Conservation (phyloP, 768 basidiomycete genomes). For the Trametes villosa region DNA sequence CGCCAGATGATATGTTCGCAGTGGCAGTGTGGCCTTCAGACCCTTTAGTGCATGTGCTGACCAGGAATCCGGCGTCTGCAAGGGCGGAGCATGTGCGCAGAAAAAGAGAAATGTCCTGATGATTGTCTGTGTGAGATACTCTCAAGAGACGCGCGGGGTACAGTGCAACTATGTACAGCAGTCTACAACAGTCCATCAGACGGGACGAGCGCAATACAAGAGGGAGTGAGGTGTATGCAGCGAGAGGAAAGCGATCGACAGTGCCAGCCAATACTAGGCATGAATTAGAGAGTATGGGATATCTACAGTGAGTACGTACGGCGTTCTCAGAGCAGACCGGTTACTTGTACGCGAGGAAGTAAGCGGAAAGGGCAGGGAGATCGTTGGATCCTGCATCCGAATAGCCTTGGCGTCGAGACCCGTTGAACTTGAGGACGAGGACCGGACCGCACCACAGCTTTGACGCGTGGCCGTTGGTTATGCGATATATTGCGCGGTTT, state of each 20-base stretch:
- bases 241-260: conserved; percentile 3
- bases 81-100: not conserved
- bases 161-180: conserved; percentile 1
- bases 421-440: conserved; percentile 84
- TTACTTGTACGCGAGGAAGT: conserved; percentile 82
- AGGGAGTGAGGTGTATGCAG: not conserved
- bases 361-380: conserved; percentile 83
- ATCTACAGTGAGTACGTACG: conserved; percentile 15
- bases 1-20: not conserved
- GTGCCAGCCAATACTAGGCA: not conserved
- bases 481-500: conserved; percentile 81
- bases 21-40: conserved; percentile 17
- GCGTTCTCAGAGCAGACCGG: conserved; percentile 13
- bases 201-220: not conserved
- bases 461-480: conserved; percentile 80
- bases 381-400: conserved; percentile 85
- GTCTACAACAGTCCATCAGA: conserved; percentile 20
- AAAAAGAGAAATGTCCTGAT: not conserved
- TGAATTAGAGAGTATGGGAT: conserved; percentile 8
- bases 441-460: conserved; percentile 84
- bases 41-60: not conserved
- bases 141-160: conserved; percentile 1
- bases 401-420: conserved; percentile 84
- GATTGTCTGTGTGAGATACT: too few relatives aligned
- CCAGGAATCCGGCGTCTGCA: conserved; percentile 5